phyloP scores from a whole-genome alignment of 116 monocot genomes.

The Phalaenopsis hybrid region DNA sequence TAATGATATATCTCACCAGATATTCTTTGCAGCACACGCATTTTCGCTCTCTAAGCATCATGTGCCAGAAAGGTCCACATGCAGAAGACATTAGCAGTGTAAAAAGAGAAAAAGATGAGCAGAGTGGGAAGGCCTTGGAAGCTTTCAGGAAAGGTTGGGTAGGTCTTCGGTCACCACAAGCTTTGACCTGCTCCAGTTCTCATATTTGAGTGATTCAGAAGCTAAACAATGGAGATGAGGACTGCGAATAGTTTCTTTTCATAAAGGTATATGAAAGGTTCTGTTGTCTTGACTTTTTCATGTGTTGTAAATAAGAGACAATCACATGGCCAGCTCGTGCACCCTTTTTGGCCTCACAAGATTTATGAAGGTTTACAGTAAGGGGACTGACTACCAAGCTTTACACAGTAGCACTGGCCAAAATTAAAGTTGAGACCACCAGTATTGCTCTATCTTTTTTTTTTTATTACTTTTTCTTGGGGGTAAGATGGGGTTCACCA shows the following conservation, averaged over 20 bases:
- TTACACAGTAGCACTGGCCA: no score
- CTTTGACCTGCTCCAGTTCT: conserved; percentile 12
- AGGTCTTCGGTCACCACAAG: not conserved
- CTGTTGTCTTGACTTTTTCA: not conserved
- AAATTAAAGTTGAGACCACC: no score
- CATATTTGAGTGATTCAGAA: conserved; percentile 17
- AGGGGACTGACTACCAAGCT: no score
- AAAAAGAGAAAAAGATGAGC: not conserved
- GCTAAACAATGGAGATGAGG: conserved; percentile 7
- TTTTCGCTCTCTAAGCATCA: not conserved
- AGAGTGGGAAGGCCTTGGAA: no score
- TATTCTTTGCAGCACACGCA: not conserved
- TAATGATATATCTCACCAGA: not conserved
- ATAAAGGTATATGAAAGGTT: not conserved
- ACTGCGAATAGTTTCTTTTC: conserved; percentile 12
- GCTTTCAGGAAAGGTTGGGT: not conserved
- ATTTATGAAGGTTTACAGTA: no score
- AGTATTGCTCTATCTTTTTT: no score
- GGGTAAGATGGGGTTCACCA: no score
- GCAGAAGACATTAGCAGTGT: not conserved
- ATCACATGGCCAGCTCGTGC: no score
- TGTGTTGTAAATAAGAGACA: no score
- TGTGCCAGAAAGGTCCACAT: not conserved
- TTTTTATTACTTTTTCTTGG: no score
- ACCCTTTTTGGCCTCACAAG: no score